A percentile compares a stretch with the other conserved stretches of the same genome.
These are phyloP conservation scores for Akanthomyces lecanii DNA, from an alignment of 2,329 filamentous ascomycete species.

Conservation along the genomic window DNA sequence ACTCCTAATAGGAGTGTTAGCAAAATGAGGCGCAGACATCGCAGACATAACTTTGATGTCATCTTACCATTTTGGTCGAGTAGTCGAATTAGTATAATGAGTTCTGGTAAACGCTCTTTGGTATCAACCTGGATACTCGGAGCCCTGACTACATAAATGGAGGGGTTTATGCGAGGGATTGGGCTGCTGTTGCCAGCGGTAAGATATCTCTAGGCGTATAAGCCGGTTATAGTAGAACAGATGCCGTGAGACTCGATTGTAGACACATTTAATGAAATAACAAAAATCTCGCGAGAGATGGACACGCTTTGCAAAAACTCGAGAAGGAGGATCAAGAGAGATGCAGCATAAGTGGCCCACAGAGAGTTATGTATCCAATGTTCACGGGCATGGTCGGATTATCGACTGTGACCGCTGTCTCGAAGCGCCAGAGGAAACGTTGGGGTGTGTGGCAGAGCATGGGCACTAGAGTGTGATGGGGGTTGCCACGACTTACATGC, in stretches of 20 bases:
- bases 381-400: neutral
- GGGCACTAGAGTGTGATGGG: slow-evolving; percentile 2
- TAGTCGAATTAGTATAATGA: slow-evolving; percentile 12
- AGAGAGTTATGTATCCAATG: slow-evolving; percentile 13
- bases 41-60: neutral
- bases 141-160: neutral
- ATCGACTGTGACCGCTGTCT: slow-evolving; percentile 9
- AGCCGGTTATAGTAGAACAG: slow-evolving; percentile 14
- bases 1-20: slow-evolving; percentile 28
- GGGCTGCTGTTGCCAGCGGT: slow-evolving; percentile 37
- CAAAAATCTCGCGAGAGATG: slow-evolving; percentile 17
- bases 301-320: slow-evolving; percentile 17
- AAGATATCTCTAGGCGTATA: slow-evolving; percentile 25
- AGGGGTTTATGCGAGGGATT: slow-evolving; percentile 7
- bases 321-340: slow-evolving; percentile 11
- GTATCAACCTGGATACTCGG: neutral
- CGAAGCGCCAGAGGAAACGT: slow-evolving; percentile 7
- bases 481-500: neutral
- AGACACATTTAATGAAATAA: slow-evolving; percentile 18
- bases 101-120: neutral
- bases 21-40: neutral
- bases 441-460: slow-evolving; percentile 9
- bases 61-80: slow-evolving; percentile 32
- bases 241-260: slow-evolving; percentile 22
- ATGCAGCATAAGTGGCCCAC: slow-evolving; percentile 11